Evolutionary conservation across 805 yeast species (phyloP), one percentile per base, ranked within the genome.

Genomic region (Candida manassasensis): DNA sequence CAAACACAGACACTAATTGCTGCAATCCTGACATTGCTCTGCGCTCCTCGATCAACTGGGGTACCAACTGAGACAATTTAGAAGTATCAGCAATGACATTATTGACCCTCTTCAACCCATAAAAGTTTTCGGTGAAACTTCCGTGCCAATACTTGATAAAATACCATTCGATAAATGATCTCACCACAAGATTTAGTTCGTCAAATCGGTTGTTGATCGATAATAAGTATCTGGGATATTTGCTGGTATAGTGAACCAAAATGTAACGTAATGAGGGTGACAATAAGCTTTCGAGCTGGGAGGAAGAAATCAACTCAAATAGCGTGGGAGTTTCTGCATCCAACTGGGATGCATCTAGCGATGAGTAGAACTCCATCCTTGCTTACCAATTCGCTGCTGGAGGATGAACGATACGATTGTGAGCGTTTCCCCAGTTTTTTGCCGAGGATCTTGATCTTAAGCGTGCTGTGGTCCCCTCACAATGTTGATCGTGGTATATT

Each of bases 121-220:
- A 90, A 53, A 90, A 90, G 52, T 84, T 84, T 55, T 90, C 97
- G 0, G 95, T 86, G 50, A 90, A 86, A 2, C 93, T 77, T 0
- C 94, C 77, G 49, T 85, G 89, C 86, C 93, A 84, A 32, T 68
- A 67, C 34, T 64, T 72, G 32, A 90, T 56, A 46, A 81, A 84
- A 42, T 73, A 70, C 67, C 78, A 78, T 55, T 93, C 97, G 2
- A 90, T 61, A 3, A 72, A 38, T 0, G 84, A 78, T 49, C 89
- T 63, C 2, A 81, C 40, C 2, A 75, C 39, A 3, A 81, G 54
- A 47, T 81, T 81, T 24, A 87, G 49, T 62, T 86, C 96, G 54
- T 90, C 96, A 51, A 84, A 88, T 29, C 67, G 63, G 47, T 83
- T 77, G 18, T 86, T 75, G 3, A 83, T 43, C 38, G 69, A 56